These are phyloP conservation scores for Suillus discolor DNA, from an alignment of 768 basidiomycete genomes.

Conservation along the genomic window DNA sequence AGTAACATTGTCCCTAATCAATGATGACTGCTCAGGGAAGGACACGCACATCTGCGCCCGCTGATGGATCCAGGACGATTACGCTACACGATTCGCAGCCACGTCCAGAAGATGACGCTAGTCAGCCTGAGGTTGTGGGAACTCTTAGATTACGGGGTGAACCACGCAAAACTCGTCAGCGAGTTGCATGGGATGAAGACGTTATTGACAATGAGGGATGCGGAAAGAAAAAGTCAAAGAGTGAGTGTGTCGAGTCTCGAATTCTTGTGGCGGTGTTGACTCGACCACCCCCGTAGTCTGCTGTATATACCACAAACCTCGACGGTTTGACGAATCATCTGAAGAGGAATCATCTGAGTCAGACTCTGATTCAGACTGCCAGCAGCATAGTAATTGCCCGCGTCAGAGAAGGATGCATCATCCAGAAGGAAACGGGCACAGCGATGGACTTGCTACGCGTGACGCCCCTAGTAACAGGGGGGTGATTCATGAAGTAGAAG, in stretches of 20 bases:
- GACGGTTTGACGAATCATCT: conserved; percentile 78
- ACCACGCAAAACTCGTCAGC: conserved; percentile 44
- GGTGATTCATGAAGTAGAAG: conserved; percentile 22
- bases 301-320: conserved; percentile 90
- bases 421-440: conserved; percentile 8
- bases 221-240: conserved; percentile 92
- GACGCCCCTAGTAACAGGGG: conserved; percentile 12
- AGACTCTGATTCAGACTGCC: conserved; percentile 40
- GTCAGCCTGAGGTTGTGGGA: conserved; percentile 37
- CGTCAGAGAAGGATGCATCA: conserved; percentile 9
- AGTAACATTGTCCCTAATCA: conserved; percentile 5
- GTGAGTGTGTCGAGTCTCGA: conserved; percentile 47
- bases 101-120: conserved; percentile 29
- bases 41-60: conserved; percentile 43
- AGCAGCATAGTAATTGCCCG: conserved; percentile 5
- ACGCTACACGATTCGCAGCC: conserved; percentile 45
- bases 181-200: conserved; percentile 83
- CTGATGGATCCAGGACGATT: conserved; percentile 58
- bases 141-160: conserved; percentile 64
- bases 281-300: conserved; percentile 61
- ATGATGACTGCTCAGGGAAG: conserved; percentile 30
- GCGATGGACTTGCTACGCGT: conserved; percentile 9
- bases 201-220: conserved; percentile 91
- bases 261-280: background rate
- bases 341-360: conserved; percentile 56